phyloP scores from a whole-genome alignment of 257 asterid genomes.

The Petunia secreta region DNA sequence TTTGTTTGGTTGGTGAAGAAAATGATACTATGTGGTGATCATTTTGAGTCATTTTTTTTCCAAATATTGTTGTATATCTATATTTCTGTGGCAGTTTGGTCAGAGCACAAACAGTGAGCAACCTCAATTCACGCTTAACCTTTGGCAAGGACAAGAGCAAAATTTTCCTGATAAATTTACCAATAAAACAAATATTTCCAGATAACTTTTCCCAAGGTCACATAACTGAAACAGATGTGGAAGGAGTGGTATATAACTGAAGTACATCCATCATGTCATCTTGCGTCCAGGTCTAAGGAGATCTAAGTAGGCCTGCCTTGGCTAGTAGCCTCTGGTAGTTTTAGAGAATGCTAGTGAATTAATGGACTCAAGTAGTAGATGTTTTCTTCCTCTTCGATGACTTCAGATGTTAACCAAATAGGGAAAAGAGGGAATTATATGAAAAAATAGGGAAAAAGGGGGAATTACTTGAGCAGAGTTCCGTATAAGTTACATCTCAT shows the following conservation, averaged over 20 bases:
- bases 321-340: not conserved
- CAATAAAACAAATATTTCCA: not conserved
- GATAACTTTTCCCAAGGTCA: not conserved
- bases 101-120: not conserved
- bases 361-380: not conserved
- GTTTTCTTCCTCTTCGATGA: constrained; percentile 9
- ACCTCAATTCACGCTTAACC: not conserved
- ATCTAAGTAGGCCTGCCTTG: not conserved
- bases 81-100: not conserved
- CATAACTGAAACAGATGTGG: not conserved
- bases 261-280: not conserved
- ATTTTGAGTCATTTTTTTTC: not conserved
- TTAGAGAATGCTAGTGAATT: not conserved
- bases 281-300: constrained; percentile 9
- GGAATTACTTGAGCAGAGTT: not conserved
- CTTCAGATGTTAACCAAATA: not conserved
- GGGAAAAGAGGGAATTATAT: not conserved
- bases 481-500: not conserved
- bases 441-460: not conserved
- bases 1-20: constrained; percentile 21
- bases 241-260: not conserved
- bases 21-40: not conserved
- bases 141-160: constrained; percentile 14
- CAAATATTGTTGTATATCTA: not conserved
- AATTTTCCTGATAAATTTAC: not conserved